phyloP scores from a whole-genome alignment of 164 flowering plant genomes.

The Macadamia tetraphylla region DNA sequence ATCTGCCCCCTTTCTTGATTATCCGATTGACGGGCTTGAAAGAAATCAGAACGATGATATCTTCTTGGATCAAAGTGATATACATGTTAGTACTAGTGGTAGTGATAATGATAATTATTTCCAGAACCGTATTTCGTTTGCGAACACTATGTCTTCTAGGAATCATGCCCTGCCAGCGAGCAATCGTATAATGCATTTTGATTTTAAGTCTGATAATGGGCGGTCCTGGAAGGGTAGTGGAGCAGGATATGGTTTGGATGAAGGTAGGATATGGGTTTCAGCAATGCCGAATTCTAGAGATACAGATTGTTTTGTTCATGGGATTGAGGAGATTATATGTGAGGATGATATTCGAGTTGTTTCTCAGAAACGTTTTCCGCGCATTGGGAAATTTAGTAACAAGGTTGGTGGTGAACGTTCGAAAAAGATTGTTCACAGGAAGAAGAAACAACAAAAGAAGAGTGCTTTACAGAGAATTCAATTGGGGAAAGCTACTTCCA shows the following conservation, averaged over 20 bases:
- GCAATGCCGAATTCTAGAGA: constrained; percentile 7
- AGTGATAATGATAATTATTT: not conserved
- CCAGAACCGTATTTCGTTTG: not conserved
- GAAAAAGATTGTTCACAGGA: constrained; percentile 21
- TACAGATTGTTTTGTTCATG: not conserved
- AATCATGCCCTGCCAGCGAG: not conserved
- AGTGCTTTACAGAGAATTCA: constrained; percentile 68
- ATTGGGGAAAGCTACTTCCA: constrained; percentile 26
- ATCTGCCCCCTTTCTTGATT: constrained; percentile 12
- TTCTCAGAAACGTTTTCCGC: constrained; percentile 11
- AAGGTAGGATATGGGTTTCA: constrained; percentile 8
- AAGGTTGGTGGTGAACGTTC: constrained; percentile 21
- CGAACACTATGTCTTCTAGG: not conserved
- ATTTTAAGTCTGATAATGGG: not conserved
- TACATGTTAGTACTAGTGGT: not conserved
- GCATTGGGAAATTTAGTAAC: constrained; percentile 4
- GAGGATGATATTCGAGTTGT: constrained; percentile 11
- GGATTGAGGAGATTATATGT: constrained; percentile 11
- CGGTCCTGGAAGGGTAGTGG: constrained; percentile 10
- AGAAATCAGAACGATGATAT: constrained; percentile 5
- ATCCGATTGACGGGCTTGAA: constrained; percentile 4
- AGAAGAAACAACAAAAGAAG: constrained; percentile 42
- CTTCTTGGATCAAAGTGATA: not conserved
- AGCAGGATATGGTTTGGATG: constrained; percentile 3
- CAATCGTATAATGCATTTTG: not conserved